These are phyloP conservation scores for Vinca major DNA, from an alignment of 305 asterid genomes.

Conservation along the genomic window DNA sequence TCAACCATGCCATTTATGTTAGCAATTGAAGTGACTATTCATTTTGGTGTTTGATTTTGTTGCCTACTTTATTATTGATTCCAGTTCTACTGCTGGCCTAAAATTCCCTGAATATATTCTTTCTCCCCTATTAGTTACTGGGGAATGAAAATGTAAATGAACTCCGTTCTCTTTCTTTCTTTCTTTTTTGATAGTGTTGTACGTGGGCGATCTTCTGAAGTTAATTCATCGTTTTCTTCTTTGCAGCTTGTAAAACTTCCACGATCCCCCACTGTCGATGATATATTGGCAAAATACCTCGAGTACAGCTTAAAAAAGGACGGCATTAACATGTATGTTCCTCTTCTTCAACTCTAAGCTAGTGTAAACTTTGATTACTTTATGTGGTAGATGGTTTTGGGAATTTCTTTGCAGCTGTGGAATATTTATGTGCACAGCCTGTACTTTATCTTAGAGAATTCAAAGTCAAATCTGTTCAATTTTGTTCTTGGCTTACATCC, in stretches of 20 bases:
- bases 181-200: background rate
- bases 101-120: background rate
- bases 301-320: constrained; percentile 76
- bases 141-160: too few relatives aligned
- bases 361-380: background rate
- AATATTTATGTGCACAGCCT: too few relatives aligned
- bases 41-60: background rate
- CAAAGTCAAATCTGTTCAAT: background rate
- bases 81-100: background rate
- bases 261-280: constrained; percentile 75
- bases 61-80: too few relatives aligned
- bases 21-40: background rate
- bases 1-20: background rate
- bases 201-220: constrained; percentile 6
- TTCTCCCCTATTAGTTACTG: background rate
- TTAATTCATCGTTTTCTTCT: constrained; percentile 8
- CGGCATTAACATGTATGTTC: constrained; percentile 49
- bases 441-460: background rate
- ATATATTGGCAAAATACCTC: constrained; percentile 64
- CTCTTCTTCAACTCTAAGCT: constrained; percentile 16
- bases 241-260: constrained; percentile 96
- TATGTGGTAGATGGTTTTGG: too few relatives aligned
- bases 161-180: background rate
- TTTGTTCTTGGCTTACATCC: background rate
- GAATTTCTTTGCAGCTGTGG: too few relatives aligned